Percentiles rank a stretch among this genome's conserved stretches.
Conservation (phyloP, 1,284 basidiomycete genomes). For the Ganoderma lingzhi region DNA sequence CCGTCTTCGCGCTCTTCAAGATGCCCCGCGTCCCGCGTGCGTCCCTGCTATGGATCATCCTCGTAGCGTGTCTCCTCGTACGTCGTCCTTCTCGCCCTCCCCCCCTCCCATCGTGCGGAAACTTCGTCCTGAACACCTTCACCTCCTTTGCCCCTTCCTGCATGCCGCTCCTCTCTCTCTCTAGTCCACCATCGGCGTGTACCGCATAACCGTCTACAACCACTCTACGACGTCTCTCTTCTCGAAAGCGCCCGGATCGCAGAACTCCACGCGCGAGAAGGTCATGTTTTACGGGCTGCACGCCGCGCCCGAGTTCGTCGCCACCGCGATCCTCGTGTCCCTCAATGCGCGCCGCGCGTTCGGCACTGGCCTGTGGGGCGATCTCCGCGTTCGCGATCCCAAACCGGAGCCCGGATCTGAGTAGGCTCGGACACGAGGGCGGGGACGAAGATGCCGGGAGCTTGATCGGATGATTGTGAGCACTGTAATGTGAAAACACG, state of each 20-base stretch:
- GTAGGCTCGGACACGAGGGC: neutral
- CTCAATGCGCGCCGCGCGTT: constrained; percentile 10
- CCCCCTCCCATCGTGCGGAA: no score
- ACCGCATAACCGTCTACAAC: constrained; percentile 11
- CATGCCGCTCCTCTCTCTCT: no score
- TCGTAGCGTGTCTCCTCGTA: constrained; percentile 20
- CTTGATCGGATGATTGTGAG: no score
- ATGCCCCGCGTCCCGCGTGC: constrained; percentile 19
- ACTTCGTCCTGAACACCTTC: neutral
- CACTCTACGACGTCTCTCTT: constrained; percentile 16
- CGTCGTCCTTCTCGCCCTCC: neutral
- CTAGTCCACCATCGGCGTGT: constrained; percentile 9
- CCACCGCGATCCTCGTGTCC: constrained; percentile 11
- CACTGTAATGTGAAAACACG: no score
- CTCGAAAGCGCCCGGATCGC: constrained; percentile 32
- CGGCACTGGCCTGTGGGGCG: constrained; percentile 11
- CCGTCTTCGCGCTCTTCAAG: constrained; percentile 14
- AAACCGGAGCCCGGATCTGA: neutral
- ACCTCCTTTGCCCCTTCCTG: neutral
- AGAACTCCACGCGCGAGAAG: constrained; percentile 47
- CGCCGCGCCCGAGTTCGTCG: constrained; percentile 10
- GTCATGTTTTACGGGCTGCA: constrained; percentile 47
- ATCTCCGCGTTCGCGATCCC: constrained; percentile 3
- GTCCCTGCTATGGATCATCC: constrained; percentile 14
- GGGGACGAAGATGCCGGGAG: constrained; percentile 31